Base-by-base conservation (phyloP, 768 basidiomycete genomes). In the Kwoniella sp. region DNA sequence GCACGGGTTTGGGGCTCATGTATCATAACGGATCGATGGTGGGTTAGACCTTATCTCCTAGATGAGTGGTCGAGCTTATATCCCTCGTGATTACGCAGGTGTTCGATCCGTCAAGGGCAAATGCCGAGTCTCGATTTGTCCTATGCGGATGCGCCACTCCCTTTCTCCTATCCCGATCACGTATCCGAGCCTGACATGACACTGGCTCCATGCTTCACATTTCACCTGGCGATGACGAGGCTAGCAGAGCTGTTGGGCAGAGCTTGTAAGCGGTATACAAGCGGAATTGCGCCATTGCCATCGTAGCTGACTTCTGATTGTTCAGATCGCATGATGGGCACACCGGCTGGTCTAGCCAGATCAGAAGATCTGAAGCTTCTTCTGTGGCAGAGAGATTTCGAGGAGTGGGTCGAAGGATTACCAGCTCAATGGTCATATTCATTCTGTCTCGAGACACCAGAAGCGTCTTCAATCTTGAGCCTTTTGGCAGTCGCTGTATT, bases 11-110 rank as follows among this genome's bases (percentile, higher is more conserved):
- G 58, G 58, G 58, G 58, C 12, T 44, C 58, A 26, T 49, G 46
- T n/a, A 49, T 59, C 13, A 50, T 59, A 30, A 24, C 58, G 19
- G 58, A 59, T 50, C 46, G 58, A 59, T 59, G 58, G 58, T 59
- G 15, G 9, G 58, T 59, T 12, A 25, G 22, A 7, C 22, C 49
- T 25, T 24, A 21, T 24, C 22, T n/a, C 26, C 17, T 44, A 8
- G 30, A 57, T 37, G 19, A n/a, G n/a, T n/a, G n/a, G n/a, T n/a
- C n/a, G n/a, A n/a, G n/a, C n/a, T n/a, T n/a, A n/a, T n/a, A n/a
- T n/a, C n/a, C n/a, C 46, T 30, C 19, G 48, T 15, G 17, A n/a
- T 17, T n/a, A 17, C 25, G 24, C 58, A 59, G 58, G 58, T 49
- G 46, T 25, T 49, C 58, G 13, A n/a, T 59, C n/a, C 58, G 58